Percentiles rank a stretch among this genome's conserved stretches.
These are phyloP conservation scores for Arxiozyma slooffiae DNA, from an alignment of 1,139 yeast genomes.

Conservation along the genomic window DNA sequence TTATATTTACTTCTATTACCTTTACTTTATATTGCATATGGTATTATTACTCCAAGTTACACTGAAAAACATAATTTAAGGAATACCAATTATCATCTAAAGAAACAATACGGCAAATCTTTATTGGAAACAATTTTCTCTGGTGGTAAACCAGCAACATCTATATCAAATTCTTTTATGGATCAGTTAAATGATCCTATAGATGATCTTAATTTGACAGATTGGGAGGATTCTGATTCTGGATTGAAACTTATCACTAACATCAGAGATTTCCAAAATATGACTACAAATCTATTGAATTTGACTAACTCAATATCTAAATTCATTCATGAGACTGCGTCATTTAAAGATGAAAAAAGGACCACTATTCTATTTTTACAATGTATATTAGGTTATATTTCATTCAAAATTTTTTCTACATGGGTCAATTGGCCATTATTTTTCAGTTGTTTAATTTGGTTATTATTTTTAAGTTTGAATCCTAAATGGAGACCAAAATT, in stretches of 20 bases:
- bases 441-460: conserved; percentile 51
- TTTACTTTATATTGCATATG: conserved; percentile 43
- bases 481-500: conserved; percentile 34
- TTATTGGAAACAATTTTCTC: conserved; percentile 33
- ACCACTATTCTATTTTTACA: conserved; percentile 48
- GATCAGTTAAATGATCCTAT: neutral
- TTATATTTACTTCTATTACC: conserved; percentile 60
- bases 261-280: conserved; percentile 39
- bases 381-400: conserved; percentile 37
- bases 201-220: conserved; percentile 2
- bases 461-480: conserved; percentile 40
- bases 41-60: conserved; percentile 64
- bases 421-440: conserved; percentile 59
- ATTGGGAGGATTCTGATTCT: conserved; percentile 22
- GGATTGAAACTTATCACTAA: conserved; percentile 34
- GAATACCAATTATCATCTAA: conserved; percentile 36
- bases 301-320: conserved; percentile 45
- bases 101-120: conserved; percentile 47
- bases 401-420: conserved; percentile 46
- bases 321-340: conserved; percentile 54
- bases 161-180: neutral
- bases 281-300: conserved; percentile 47
- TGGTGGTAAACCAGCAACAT: conserved; percentile 3
- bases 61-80: conserved; percentile 58
- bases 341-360: conserved; percentile 59